Evolutionary conservation across 75 land plant genomes (phyloP).

Genomic region (Picea sitchensis): DNA sequence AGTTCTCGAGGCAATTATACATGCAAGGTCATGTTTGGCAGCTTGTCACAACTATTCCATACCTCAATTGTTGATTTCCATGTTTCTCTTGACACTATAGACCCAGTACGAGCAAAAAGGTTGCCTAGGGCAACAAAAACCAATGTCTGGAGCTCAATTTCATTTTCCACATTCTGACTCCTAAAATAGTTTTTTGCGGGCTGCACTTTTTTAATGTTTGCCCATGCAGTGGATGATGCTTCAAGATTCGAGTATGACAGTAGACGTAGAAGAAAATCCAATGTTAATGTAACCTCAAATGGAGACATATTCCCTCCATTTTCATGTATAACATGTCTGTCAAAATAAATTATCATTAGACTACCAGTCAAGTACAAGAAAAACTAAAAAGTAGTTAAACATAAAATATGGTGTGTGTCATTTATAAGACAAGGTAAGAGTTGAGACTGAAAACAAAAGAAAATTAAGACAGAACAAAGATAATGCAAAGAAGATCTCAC

Average conservation of each 20-base stretch:
- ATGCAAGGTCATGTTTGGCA: not conserved
- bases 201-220: slow-evolving; percentile 7
- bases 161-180: slow-evolving; percentile 13
- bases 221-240: slow-evolving; percentile 2
- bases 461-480: not conserved
- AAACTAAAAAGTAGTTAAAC: not conserved
- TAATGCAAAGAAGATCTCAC: not conserved
- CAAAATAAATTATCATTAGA: not conserved
- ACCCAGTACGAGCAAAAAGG: slow-evolving; percentile 44
- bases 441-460: too few species aligned
- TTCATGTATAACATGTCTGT: slow-evolving; percentile 21
- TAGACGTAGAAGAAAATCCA: slow-evolving; percentile 40
- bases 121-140: slow-evolving; percentile 51
- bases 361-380: slow-evolving; percentile 2
- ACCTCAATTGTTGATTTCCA: slow-evolving; percentile 68
- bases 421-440: not conserved
- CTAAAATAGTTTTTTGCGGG: slow-evolving; percentile 8
- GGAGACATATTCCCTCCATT: slow-evolving; percentile 26
- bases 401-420: not conserved
- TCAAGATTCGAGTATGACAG: slow-evolving; percentile 27
- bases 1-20: not conserved
- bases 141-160: slow-evolving; percentile 59
- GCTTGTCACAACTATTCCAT: not conserved
- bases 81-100: slow-evolving; percentile 45
- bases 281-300: slow-evolving; percentile 29